A percentile compares a stretch with the other conserved stretches of the same genome.
Conservation (phyloP, 495 filamentous ascomycete species). For the Hypoxylon lienhwacheense region DNA sequence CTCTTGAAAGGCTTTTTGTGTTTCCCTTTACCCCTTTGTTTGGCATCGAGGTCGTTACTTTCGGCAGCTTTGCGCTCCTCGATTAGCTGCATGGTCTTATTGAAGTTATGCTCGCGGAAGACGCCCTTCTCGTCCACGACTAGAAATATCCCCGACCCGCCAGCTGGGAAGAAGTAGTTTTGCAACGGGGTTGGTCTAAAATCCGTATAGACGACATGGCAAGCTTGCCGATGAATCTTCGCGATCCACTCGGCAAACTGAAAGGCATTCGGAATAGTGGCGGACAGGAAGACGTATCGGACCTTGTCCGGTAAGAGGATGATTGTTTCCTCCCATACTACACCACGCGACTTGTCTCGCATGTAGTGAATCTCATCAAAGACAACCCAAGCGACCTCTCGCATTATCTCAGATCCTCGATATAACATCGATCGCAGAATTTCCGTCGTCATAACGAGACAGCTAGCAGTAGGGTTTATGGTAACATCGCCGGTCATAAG, state of each 20-base stretch:
- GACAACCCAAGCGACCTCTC: constrained; percentile 95
- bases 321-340: constrained; percentile 99
- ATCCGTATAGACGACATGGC: constrained; percentile 98
- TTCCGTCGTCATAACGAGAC: constrained; percentile 98
- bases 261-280: constrained; percentile 99
- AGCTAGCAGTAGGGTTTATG: constrained; percentile 97
- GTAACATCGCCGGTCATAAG: constrained; percentile 99
- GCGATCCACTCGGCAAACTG: constrained; percentile 99
- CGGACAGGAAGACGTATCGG: constrained; percentile 95
- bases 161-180: constrained; percentile 95
- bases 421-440: constrained; percentile 99
- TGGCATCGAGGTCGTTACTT: constrained; percentile 72
- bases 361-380: constrained; percentile 99
- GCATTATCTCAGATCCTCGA: constrained; percentile 97
- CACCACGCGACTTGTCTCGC: constrained; percentile 89
- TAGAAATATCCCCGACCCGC: constrained; percentile 89
- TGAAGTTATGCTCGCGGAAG: constrained; percentile 96
- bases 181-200: constrained; percentile 95
- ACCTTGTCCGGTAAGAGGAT: constrained; percentile 97
- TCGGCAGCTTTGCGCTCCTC: constrained; percentile 88
- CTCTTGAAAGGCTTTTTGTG: constrained; percentile 90
- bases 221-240: constrained; percentile 94
- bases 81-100: constrained; percentile 87
- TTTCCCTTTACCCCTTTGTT: constrained; percentile 81
- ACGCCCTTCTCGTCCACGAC: constrained; percentile 94